Conservation (phyloP, 1,284 basidiomycete genomes). For the Fomitiporia mediterranea region DNA sequence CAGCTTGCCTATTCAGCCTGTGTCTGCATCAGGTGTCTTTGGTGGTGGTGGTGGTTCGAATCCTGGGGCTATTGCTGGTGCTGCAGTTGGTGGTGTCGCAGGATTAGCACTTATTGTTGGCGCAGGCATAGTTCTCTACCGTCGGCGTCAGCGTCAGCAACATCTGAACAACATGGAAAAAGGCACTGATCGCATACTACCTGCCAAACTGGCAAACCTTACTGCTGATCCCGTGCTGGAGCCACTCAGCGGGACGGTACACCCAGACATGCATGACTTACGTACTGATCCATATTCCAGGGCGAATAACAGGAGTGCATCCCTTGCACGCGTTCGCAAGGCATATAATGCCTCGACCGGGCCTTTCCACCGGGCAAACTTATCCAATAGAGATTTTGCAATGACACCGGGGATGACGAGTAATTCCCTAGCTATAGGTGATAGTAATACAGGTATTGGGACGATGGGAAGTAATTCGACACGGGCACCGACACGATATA, state of each 20-base stretch:
- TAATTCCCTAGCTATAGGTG: neutral
- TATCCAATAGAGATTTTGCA: neutral
- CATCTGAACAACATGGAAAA: constrained; percentile 1
- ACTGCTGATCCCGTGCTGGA: constrained; percentile 4
- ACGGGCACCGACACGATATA: neutral
- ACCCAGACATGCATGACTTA: neutral
- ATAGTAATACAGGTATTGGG: too few species aligned
- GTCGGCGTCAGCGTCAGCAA: neutral
- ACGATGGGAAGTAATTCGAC: too few species aligned
- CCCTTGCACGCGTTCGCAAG: neutral
- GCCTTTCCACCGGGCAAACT: too few species aligned
- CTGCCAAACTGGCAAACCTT: constrained; percentile 1
- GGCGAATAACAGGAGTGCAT: neutral
- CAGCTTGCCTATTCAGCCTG: neutral
- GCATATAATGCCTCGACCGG: too few species aligned
- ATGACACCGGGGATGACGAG: neutral
- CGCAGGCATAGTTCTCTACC: neutral
- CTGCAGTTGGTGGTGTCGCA: constrained; percentile 3
- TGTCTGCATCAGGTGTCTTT: neutral
- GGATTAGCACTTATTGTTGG: neutral
- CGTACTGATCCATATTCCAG: neutral
- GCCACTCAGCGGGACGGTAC: constrained; percentile 1
- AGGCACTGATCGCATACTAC: constrained; percentile 10
- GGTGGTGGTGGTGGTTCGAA: neutral
- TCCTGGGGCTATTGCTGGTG: neutral